A percentile compares a stretch with the other conserved stretches of the same genome.
Conservation (phyloP, 805 yeast genomes). For the Cyberlindnera samutprakarnensis region DNA sequence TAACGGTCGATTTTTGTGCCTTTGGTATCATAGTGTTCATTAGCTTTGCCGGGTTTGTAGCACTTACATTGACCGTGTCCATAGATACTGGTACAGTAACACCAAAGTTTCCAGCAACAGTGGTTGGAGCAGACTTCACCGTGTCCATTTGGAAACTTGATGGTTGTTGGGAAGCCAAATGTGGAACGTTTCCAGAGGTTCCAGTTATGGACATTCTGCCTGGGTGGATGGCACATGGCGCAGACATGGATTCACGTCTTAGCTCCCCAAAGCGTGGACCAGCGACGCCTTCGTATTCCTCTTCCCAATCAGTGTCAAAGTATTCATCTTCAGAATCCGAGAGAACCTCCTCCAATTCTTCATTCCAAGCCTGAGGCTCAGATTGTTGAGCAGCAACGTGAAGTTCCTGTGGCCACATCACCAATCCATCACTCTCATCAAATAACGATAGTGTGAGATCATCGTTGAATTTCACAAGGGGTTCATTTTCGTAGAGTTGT, state of each 20-base stretch:
- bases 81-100: neutral
- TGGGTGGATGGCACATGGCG: neutral
- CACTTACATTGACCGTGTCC: neutral
- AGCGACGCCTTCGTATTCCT: constrained; percentile 10
- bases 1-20: neutral
- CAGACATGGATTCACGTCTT: constrained; percentile 2
- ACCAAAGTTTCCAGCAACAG: neutral
- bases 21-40: no score
- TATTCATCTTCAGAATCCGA: constrained; percentile 24
- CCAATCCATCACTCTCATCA: constrained; percentile 2
- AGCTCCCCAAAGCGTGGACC: constrained; percentile 5
- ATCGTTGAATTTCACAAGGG: constrained; percentile 21
- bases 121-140: neutral
- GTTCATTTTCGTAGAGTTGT: constrained; percentile 3
- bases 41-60: neutral
- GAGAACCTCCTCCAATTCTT: constrained; percentile 3
- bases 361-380: constrained; percentile 1
- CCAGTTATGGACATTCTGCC: neutral
- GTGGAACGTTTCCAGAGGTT: no score
- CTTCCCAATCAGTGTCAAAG: constrained; percentile 16
- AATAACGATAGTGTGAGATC: constrained; percentile 13
- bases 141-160: neutral
- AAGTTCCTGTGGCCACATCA: constrained; percentile 1
- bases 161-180: neutral
- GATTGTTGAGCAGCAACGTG: neutral